Evolutionary conservation across 2,329 filamentous ascomycete species (phyloP).

Genomic region (Aspergillus versicolor): DNA sequence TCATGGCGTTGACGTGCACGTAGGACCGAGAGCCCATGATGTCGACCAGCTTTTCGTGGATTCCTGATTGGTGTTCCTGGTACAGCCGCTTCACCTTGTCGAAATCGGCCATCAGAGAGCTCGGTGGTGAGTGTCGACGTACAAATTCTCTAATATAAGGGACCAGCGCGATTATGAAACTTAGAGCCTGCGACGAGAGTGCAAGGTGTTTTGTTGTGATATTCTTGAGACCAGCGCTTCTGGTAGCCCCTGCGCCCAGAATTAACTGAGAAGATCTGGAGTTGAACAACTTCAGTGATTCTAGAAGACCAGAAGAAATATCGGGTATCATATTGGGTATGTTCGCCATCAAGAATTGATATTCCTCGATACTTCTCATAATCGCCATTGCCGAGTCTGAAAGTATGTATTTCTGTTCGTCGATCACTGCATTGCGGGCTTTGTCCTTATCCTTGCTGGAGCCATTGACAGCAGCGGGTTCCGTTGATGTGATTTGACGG

Average conservation of each 20-base stretch:
- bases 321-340: slow-evolving; percentile 89
- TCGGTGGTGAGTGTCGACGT: slow-evolving; percentile 65
- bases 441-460: slow-evolving; percentile 64
- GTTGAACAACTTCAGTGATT: slow-evolving; percentile 91
- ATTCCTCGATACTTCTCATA: slow-evolving; percentile 76
- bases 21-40: slow-evolving; percentile 81
- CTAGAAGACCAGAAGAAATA: slow-evolving; percentile 73
- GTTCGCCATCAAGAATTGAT: slow-evolving; percentile 76
- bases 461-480: slow-evolving; percentile 38
- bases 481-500: slow-evolving; percentile 30
- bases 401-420: slow-evolving; percentile 81
- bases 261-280: slow-evolving; percentile 95
- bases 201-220: slow-evolving; percentile 96
- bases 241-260: slow-evolving; percentile 86
- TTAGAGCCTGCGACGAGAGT: slow-evolving; percentile 82
- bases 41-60: slow-evolving; percentile 89
- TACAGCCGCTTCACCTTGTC: slow-evolving; percentile 81
- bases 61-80: slow-evolving; percentile 86
- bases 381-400: slow-evolving; percentile 80
- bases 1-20: slow-evolving; percentile 72
- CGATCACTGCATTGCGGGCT: slow-evolving; percentile 71
- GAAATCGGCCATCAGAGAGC: slow-evolving; percentile 72
- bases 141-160: slow-evolving; percentile 91
- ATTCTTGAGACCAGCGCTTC: slow-evolving; percentile 85
- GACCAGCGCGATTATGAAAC: slow-evolving; percentile 81